These are phyloP conservation scores for Tribonema minus DNA, from an alignment of 108 stramenopile species.

Conservation along the genomic window DNA sequence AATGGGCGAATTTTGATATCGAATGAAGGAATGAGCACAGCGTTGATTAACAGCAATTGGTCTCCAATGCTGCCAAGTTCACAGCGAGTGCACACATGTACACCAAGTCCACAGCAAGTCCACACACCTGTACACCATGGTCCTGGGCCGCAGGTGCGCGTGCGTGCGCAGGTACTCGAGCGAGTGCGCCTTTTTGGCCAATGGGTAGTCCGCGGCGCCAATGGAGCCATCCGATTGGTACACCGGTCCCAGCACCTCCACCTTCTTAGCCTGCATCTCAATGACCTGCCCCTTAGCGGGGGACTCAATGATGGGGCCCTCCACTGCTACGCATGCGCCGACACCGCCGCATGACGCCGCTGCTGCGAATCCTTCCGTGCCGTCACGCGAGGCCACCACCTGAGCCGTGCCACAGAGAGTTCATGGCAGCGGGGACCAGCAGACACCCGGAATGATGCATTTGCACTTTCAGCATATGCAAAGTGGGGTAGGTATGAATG, in stretches of 20 bases:
- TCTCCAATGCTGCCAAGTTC: not conserved
- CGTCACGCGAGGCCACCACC: constrained; percentile 56
- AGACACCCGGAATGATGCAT: no score
- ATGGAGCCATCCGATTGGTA: constrained; percentile 44
- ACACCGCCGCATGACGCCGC: constrained; percentile 53
- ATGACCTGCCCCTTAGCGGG: constrained; percentile 64
- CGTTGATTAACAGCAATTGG: no score
- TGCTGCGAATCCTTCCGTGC: constrained; percentile 59
- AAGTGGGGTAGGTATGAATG: no score
- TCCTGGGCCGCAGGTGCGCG: constrained; percentile 71
- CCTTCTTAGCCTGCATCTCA: constrained; percentile 62
- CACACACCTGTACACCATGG: no score
- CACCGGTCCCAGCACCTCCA: constrained; percentile 33
- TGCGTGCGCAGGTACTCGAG: constrained; percentile 68
- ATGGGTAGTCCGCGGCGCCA: constrained; percentile 58
- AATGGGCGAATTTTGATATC: no score
- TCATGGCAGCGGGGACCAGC: no score
- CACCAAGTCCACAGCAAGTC: no score
- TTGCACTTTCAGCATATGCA: no score
- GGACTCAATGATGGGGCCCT: constrained; percentile 58
- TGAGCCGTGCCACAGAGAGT: constrained; percentile 49
- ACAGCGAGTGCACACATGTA: not conserved
- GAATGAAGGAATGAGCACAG: no score
- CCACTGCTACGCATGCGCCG: constrained; percentile 63
- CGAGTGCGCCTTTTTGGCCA: constrained; percentile 62